Base-by-base conservation (phyloP, 163 green algal genomes). In the Coccomyxa subellipsoidea region DNA sequence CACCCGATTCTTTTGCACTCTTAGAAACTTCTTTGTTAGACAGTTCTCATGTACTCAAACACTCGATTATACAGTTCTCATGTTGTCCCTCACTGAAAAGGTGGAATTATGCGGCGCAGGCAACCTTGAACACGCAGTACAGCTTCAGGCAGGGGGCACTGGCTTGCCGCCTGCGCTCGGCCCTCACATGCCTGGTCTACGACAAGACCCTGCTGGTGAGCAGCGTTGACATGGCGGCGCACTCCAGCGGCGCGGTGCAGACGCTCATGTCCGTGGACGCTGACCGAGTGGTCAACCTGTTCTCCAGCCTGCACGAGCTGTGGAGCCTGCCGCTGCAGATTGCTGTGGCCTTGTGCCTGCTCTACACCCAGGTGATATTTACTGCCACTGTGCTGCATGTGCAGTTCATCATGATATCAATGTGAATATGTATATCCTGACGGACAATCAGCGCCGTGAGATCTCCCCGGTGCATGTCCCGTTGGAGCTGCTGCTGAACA, bases 321-420 rank as follows among this genome's bases (percentile, higher is more conserved):
- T 96, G 90, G 90, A 93, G 85, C 38, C 83, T 97, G 82, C 91
- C 93, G 8, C 40, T 93, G 31, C 92, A 97, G 86, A 93, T 97
- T 32, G 82, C 53, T 0, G 80, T 93, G 1, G 94, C 93, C 7
- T 89, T 98, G 54, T 91, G 81, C 59, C 88, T 98, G 78, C 90
- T 97, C 59, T 97, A 96, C 83, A 90, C 79, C 1, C 92, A 97
- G 90, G 92, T 91, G n/a, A n/a, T n/a, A n/a, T n/a, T n/a, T n/a
- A n/a, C n/a, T n/a, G n/a, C n/a, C n/a, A n/a, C n/a, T n/a, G n/a
- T n/a, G n/a, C n/a, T n/a, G n/a, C n/a, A n/a, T n/a, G n/a, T n/a
- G n/a, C n/a, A n/a, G n/a, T n/a, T n/a, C n/a, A n/a, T n/a, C n/a
- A n/a, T n/a, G n/a, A n/a, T n/a, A n/a, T n/a, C n/a, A n/a, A n/a